Evolutionary conservation across 2,329 filamentous ascomycete species (phyloP).

Genomic region (Rutstroemia sp.): DNA sequence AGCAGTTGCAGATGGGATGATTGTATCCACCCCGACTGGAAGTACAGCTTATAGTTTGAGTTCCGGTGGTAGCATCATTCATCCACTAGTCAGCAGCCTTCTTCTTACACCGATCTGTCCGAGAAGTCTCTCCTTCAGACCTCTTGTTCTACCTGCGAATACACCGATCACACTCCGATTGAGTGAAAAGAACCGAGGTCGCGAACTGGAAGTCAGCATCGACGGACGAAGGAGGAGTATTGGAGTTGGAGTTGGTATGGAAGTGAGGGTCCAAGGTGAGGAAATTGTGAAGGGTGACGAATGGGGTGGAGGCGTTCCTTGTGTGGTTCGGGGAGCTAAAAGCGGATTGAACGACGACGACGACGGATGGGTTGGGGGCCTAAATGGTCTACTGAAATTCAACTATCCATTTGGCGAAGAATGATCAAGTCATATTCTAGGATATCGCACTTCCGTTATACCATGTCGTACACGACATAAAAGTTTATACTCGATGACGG

Average conservation of each 20-base stretch:
- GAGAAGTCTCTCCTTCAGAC: slow-evolving; percentile 83
- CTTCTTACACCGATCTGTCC: slow-evolving; percentile 93
- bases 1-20: slow-evolving; percentile 89
- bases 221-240: slow-evolving; percentile 62
- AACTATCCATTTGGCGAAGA: slow-evolving; percentile 89
- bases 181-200: slow-evolving; percentile 70
- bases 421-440: neutral
- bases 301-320: slow-evolving; percentile 79
- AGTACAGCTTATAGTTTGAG: slow-evolving; percentile 95
- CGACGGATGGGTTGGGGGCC: slow-evolving; percentile 91
- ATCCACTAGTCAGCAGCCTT: slow-evolving; percentile 82
- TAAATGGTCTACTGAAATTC: slow-evolving; percentile 92
- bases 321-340: slow-evolving; percentile 63
- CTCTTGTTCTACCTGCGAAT: slow-evolving; percentile 79
- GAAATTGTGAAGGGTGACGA: slow-evolving; percentile 49
- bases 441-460: neutral
- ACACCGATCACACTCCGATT: slow-evolving; percentile 76
- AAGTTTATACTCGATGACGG: neutral
- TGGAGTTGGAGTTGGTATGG: slow-evolving; percentile 66
- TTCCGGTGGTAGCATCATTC: slow-evolving; percentile 86
- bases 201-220: slow-evolving; percentile 72
- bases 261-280: slow-evolving; percentile 85
- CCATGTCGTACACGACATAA: neutral
- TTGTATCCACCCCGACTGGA: slow-evolving; percentile 88
- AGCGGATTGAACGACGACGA: slow-evolving; percentile 50